Evolutionary conservation across 1,284 basidiomycete genomes (phyloP), one percentile per base, ranked within the genome.

Genomic region (Naganishia cerealis): DNA sequence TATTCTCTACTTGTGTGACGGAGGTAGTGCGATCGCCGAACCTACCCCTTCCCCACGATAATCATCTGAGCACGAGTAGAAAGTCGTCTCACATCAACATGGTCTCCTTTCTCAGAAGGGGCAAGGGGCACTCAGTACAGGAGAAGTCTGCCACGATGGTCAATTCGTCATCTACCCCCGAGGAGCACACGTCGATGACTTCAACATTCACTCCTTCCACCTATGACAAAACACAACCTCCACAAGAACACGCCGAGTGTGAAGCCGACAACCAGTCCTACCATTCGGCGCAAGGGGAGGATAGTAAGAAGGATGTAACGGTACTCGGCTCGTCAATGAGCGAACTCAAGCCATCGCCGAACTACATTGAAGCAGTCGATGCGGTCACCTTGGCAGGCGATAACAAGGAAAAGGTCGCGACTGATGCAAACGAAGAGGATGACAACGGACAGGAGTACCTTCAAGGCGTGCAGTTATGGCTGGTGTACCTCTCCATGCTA

Each of bases 401-500:
- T 26, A 33, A 4, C 7, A 53, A 53, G 2, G 61, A 53, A 16
- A 63, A 43, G 29, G 38, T 42, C 8, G n/a, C 29, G 24, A 24
- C 2, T 7, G 39, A 12, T 12, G 29, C n/a, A 36, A 24, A 39
- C 26, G 5, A 24, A 43, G 61, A 29, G 10, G 57, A 59, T 12
- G 50, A 54, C n/a, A 26, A n/a, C 33, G 57, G 15, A 26, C 53
- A 66, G 26, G 66, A 50, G 1, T 57, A 55, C 48, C 65, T 78
- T 46, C 63, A 57, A 0, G 77, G 77, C 42, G 18, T 66, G 18
- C 70, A 71, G 26, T 69, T 78, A 16, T 72, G 68, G 56, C 57
- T 74, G 42, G 77, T 78, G 16, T 79, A 77, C 71, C n/a, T 74
- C 15, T 63, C 75, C 0, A 68, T 77, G 69, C 74, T 80, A 72